Evolutionary conservation across 306 rosid genomes (phyloP), one percentile per base, ranked within the genome.

Genomic region (Canavalia gladiata): DNA sequence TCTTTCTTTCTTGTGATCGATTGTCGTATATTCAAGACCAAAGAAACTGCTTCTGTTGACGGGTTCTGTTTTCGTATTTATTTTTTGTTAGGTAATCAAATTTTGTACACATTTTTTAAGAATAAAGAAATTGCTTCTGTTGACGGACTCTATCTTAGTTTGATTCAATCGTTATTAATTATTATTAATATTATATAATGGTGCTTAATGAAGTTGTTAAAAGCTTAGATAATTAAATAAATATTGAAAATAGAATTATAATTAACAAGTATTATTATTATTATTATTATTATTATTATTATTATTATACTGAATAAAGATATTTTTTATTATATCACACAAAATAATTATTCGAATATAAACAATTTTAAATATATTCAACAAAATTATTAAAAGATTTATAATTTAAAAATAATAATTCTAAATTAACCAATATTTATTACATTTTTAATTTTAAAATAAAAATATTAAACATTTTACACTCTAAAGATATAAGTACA

Each of bases 41-140:
- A 33, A 70, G 45, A 70, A 70, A 31, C 30, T 70, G 75, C 60
- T 13, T 50, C 60, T 70, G 13, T 13, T 43, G 6, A 25, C 39
- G 5, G 11, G 52, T 66, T 18, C 9, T 34, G 11, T 71, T 50
- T 51, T 6, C 8, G 25, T 55, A 5, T 25, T 37, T 37, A 37
- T 37, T 37, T 37, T 37, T 37, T 4, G 41, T 37, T 37, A 37
- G 41, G 41, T 37, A 37, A 37, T 37, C 4, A 4, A 37, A 37
- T 37, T 37, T 37, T 4, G 4, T 37, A 37, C 2, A 37, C 2
- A 37, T 37, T 37, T 37, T 37, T 0, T 37, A 37, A 37, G 41
- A 37, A 2, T 4, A 37, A 37, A 37, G 41, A 37, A 37, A 37
- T 37, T 37, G 41, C 41, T 4, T 37, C 41, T 37, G 4, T 37